phyloP scores from a whole-genome alignment of 306 rosid genomes.

The Cicer judaicum region DNA sequence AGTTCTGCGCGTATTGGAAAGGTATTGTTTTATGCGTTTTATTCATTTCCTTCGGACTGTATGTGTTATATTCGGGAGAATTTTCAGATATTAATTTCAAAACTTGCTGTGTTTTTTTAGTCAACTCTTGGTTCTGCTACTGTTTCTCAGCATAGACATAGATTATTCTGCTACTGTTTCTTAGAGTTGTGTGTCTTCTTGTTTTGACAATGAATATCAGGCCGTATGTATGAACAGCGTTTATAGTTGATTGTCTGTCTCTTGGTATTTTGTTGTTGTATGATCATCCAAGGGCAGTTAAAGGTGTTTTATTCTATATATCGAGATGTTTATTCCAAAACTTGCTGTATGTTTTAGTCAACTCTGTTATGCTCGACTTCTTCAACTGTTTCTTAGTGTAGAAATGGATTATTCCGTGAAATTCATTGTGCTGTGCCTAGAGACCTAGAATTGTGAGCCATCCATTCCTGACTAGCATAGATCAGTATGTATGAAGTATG shows the following conservation, averaged over 20 bases:
- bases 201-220: constrained; percentile 3
- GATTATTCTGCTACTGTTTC: neutral
- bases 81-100: neutral
- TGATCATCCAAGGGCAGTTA: neutral
- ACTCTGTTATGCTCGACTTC: neutral
- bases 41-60: neutral
- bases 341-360: constrained; percentile 20
- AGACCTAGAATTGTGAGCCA: constrained; percentile 26
- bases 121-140: neutral
- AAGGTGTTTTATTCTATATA: neutral
- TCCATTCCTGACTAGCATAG: neutral
- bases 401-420: constrained; percentile 10
- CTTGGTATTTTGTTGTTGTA: neutral
- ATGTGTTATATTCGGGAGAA: neutral
- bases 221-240: neutral
- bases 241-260: constrained; percentile 10
- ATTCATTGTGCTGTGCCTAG: constrained; percentile 26
- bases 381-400: constrained; percentile 1
- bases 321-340: constrained; percentile 21
- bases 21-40: constrained; percentile 49
- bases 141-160: constrained; percentile 1
- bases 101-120: constrained; percentile 12
- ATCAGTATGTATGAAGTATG: neutral
- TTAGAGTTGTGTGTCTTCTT: constrained; percentile 9
- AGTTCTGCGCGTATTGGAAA: constrained; percentile 77